Evolutionary conservation across 1,284 basidiomycete genomes (phyloP).

Genomic region (Ceratobasidium sp.): DNA sequence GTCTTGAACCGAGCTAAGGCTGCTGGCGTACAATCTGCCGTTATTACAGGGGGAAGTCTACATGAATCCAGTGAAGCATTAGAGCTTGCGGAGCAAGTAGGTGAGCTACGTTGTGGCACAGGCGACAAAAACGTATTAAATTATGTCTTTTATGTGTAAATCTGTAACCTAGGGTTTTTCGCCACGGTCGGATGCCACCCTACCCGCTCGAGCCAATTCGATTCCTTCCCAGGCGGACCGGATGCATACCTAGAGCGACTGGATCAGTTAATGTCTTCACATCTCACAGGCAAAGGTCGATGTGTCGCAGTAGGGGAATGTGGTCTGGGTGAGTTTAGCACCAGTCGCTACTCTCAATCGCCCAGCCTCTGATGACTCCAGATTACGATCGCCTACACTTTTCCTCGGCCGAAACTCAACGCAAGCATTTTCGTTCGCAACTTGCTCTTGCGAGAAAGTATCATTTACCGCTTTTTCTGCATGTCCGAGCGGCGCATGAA

Average conservation of each 20-base stretch:
- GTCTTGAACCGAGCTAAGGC: slow-evolving; percentile 74
- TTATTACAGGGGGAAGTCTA: slow-evolving; percentile 86
- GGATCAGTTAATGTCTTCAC: slow-evolving; percentile 69
- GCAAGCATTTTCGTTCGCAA: slow-evolving; percentile 79
- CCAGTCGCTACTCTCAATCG: slow-evolving; percentile 13
- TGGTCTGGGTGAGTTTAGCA: slow-evolving; percentile 74
- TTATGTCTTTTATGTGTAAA: background rate
- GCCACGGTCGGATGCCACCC: slow-evolving; percentile 91
- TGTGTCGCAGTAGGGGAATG: slow-evolving; percentile 89
- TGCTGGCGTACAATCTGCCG: slow-evolving; percentile 81
- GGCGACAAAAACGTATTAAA: background rate
- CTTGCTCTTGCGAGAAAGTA: slow-evolving; percentile 79
- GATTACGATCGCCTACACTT: slow-evolving; percentile 90
- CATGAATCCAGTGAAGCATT: slow-evolving; percentile 76
- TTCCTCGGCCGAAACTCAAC: slow-evolving; percentile 74
- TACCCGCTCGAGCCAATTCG: slow-evolving; percentile 84
- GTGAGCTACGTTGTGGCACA: slow-evolving; percentile 58
- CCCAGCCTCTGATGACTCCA: slow-evolving; percentile 53
- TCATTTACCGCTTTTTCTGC: slow-evolving; percentile 86
- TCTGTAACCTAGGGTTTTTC: slow-evolving; percentile 69
- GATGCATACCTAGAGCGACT: slow-evolving; percentile 76
- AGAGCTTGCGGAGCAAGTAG: slow-evolving; percentile 71
- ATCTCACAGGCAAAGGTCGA: slow-evolving; percentile 70
- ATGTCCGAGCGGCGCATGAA: slow-evolving; percentile 81
- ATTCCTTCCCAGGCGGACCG: slow-evolving; percentile 71